A percentile compares a stretch with the other conserved stretches of the same genome.
Conservation (phyloP, 129 eudicot genomes). For the Calendula officinalis region DNA sequence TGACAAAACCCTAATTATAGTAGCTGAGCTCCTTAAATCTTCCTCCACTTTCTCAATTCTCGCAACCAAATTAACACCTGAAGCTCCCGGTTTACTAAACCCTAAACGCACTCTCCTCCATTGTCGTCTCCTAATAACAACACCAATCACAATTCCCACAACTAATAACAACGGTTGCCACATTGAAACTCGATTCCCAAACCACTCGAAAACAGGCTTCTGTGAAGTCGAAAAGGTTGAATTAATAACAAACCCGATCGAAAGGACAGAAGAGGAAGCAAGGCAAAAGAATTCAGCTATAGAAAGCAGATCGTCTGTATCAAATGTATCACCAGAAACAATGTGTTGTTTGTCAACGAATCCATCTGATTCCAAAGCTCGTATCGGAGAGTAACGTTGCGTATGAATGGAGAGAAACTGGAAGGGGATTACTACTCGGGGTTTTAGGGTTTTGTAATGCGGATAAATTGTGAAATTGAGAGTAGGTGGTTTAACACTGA, state of each 20-base stretch:
- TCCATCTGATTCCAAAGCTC: constrained; percentile 36
- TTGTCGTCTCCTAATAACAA: constrained; percentile 62
- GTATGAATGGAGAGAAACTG: background rate
- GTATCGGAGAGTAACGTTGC: constrained; percentile 11
- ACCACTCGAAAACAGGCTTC: constrained; percentile 47
- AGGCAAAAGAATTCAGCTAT: constrained; percentile 55
- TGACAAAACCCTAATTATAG: constrained; percentile 63
- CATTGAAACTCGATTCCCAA: constrained; percentile 51
- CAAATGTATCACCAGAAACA: constrained; percentile 8
- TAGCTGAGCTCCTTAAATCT: constrained; percentile 59
- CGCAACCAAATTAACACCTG: constrained; percentile 60
- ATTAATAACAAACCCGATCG: constrained; percentile 46
- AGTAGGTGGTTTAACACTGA: constrained; percentile 21
- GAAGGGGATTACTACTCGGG: background rate
- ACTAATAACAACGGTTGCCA: constrained; percentile 62
- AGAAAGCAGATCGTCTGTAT: constrained; percentile 52
- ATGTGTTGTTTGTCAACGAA: constrained; percentile 10
- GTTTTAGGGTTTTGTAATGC: constrained; percentile 23
- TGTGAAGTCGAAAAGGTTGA: constrained; percentile 29
- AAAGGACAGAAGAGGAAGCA: constrained; percentile 52
- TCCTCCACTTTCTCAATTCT: constrained; percentile 91
- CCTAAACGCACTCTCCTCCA: constrained; percentile 75
- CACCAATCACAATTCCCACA: constrained; percentile 65
- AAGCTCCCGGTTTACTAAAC: constrained; percentile 34
- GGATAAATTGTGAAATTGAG: constrained; percentile 14